Base-by-base conservation (phyloP, 208 protist genomes). In the Acanthamoeba comandoni region DNA sequence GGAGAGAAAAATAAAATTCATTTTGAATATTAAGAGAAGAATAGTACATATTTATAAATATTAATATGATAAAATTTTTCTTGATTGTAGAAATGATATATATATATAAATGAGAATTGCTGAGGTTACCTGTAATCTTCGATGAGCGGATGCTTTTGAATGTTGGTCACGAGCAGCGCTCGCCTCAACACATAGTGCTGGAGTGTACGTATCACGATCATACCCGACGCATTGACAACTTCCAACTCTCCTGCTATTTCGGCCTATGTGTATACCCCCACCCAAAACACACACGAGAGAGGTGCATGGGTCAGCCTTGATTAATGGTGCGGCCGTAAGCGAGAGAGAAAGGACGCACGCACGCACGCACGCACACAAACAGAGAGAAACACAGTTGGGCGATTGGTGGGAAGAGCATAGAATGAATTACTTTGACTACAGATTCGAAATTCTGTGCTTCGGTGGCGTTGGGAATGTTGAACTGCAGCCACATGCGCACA, bases 231-330 rank as follows among this genome's bases (percentile, higher is more conserved):
- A 26, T 55, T 84, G 43, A 84, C 73, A 0, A 52, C 29, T 39
- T 84, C 73, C 5, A 84, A 11, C 73, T 84, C 73, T 22, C 39
- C n/a, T 9, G 52, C 73, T 11, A 84, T 84, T 39, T 84, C 73
- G 52, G 43, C 51, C 73, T 84, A 26, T 15, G 24, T 1, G 4
- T 24, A 60, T n/a, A 17, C 55, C 55, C 17, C 17, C 13, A 60
- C 62, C 8, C 62, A 9, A 5, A 67, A 13, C 24, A 67, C 53
- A 60, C 53, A 17, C n/a, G n/a, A n/a, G n/a, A n/a, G n/a, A n/a
- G n/a, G n/a, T n/a, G n/a, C n/a, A n/a, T n/a, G n/a, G n/a, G n/a
- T n/a, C n/a, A n/a, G n/a, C n/a, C n/a, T n/a, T n/a, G n/a, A n/a
- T n/a, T n/a, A n/a, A n/a, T n/a, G n/a, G n/a, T n/a, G n/a, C n/a